phyloP scores from a whole-genome alignment of 345 rosid genomes.

The Bruguiera parviflora region DNA sequence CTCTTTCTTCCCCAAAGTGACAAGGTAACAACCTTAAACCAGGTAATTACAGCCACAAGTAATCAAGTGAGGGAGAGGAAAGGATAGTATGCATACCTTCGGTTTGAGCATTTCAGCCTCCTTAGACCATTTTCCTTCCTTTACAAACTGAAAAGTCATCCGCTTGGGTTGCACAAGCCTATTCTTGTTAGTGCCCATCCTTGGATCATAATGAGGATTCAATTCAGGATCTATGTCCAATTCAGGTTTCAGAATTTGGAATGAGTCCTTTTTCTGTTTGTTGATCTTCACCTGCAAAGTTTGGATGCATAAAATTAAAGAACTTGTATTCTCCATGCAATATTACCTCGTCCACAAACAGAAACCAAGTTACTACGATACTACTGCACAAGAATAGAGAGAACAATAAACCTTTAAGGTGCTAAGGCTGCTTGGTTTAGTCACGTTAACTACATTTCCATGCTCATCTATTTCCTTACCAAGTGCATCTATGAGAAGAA shows the following conservation, averaged over 20 bases:
- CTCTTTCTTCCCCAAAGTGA: constrained; percentile 95
- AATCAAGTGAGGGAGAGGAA: not conserved
- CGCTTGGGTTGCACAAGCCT: constrained; percentile 87
- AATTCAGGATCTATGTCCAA: constrained; percentile 74
- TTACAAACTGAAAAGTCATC: constrained; percentile 87
- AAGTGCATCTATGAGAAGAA: constrained; percentile 81
- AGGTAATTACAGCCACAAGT: not conserved
- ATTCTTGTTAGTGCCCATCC: constrained; percentile 76
- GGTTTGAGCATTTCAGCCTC: constrained; percentile 81
- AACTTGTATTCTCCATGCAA: not conserved
- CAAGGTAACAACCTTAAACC: constrained; percentile 25
- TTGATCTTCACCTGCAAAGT: constrained; percentile 84
- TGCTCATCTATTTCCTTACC: constrained; percentile 97
- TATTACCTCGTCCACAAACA: constrained; percentile 8
- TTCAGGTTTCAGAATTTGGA: constrained; percentile 94
- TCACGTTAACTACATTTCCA: constrained; percentile 73
- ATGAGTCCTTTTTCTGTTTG: constrained; percentile 93
- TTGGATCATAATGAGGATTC: constrained; percentile 73
- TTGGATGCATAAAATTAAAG: not conserved
- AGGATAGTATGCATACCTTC: constrained; percentile 41
- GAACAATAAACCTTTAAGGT: constrained; percentile 68
- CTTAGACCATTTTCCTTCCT: constrained; percentile 95
- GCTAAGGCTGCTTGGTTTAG: constrained; percentile 89
- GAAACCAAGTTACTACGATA: not conserved
- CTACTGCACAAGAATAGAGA: not conserved